Evolutionary conservation across 768 basidiomycete genomes (phyloP), one percentile per base, ranked within the genome.

Genomic region (Udeniomyces megalosporus): DNA sequence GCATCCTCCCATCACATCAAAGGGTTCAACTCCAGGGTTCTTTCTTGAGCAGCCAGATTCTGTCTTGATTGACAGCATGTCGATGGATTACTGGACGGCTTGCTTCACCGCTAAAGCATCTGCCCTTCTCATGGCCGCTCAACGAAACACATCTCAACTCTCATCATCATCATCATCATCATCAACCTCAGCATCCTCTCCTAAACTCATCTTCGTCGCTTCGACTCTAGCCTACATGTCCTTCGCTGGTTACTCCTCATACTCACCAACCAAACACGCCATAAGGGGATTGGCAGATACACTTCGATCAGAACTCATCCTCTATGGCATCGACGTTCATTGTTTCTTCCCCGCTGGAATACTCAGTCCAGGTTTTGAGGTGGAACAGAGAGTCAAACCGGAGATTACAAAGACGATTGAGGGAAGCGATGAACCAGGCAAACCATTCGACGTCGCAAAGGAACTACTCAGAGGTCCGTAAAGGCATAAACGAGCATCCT

Each of bases 341-440:
- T 80, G 87, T 48, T 88, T 82, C 74, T 84, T 88, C 74, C 88
- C 91, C 0, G 79, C 79, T 1, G 87, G 87, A 1, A 92, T 95
- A 76, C 80, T 76, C 66, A 82, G 81, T 0, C 84, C 87, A 0
- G 88, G 89, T 0, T 85, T 77, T 65, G 82, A 84, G 20, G 78
- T 80, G 61, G 90, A 92, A 71, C 82, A 86, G 71, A 79, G 78
- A 68, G 79, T 77, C 8, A 93, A 93, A 68, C 91, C 89, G 0
- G 77, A 76, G 31, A 78, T 93, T 62, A 82, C 82, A 11, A 78
- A 78, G 55, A 82, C 83, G 66, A 83, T 95, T 47, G 91, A 92
- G 71, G 84, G 80, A 44, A 74, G 77, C 0, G 89, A 90, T 69
- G 78, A 76, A 29, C 82, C 83, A 0, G 63, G 81, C 61, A 80